Conservation (phyloP, 78 protist genomes). For the Bodo saltans region DNA sequence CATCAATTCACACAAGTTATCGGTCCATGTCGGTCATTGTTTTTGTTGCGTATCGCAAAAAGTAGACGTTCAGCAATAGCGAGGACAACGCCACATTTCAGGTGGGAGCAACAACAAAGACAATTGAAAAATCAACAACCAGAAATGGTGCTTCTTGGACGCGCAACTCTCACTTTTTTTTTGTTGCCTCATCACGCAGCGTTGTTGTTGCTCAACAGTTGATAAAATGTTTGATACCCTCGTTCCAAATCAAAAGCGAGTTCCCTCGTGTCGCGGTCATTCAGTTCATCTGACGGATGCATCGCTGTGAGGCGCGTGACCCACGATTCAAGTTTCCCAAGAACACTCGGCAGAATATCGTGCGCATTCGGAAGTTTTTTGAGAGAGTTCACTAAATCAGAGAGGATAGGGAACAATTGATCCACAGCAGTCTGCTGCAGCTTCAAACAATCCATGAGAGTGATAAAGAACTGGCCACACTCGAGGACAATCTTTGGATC, state of each 20-base stretch:
- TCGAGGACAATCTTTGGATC: neutral
- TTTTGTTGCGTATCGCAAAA: no score
- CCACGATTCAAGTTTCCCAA: neutral
- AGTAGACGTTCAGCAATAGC: no score
- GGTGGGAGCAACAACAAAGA: no score
- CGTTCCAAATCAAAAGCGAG: neutral
- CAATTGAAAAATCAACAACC: no score
- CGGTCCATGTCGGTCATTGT: no score
- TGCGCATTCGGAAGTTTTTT: no score
- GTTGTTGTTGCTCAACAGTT: neutral
- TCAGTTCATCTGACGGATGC: neutral
- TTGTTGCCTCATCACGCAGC: no score
- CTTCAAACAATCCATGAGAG: constrained; percentile 2
- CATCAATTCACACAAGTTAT: no score
- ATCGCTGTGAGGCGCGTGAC: neutral
- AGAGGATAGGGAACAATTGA: neutral
- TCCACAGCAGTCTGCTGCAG: constrained; percentile 10
- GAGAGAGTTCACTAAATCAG: neutral
- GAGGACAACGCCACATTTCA: no score
- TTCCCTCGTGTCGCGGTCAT: neutral
- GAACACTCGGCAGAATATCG: neutral
- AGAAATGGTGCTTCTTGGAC: no score
- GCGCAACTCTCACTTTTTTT: no score
- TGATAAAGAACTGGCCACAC: neutral
- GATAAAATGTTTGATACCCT: neutral